These are phyloP conservation scores for Sporothrix curviconia DNA, from an alignment of 2,329 filamentous ascomycete genomes.

Conservation along the genomic window DNA sequence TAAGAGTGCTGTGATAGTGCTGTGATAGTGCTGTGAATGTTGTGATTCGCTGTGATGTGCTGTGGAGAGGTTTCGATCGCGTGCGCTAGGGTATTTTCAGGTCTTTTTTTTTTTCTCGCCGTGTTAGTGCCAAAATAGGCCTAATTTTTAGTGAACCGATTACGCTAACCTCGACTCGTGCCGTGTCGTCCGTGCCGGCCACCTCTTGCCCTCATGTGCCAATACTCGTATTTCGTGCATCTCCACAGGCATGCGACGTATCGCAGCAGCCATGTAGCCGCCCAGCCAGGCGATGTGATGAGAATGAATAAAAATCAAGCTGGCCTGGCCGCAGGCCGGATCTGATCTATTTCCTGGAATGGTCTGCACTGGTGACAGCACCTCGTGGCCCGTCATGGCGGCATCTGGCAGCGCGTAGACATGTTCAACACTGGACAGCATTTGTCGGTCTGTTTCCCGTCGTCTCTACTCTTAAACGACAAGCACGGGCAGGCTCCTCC, in stretches of 20 bases:
- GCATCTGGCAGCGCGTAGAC: neutral
- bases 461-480: too few species aligned
- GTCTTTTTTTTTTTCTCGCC: too few species aligned
- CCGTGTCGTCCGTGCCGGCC: neutral
- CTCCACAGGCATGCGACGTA: neutral
- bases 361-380: neutral
- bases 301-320: too few species aligned
- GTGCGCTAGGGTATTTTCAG: neutral
- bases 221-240: neutral
- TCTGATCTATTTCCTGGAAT: neutral
- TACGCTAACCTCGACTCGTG: constrained; percentile 7
- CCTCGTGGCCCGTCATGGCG: neutral
- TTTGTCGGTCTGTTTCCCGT: too few species aligned
- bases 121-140: neutral
- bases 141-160: neutral
- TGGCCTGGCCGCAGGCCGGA: neutral
- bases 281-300: neutral
- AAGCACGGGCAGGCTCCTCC: too few species aligned
- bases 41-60: too few species aligned
- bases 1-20: too few species aligned
- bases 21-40: too few species aligned
- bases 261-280: constrained; percentile 7
- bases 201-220: neutral
- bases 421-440: too few species aligned
- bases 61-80: neutral